A percentile compares a stretch with the other conserved stretches of the same genome.
Conservation (phyloP, 345 rosid genomes). For the Laguncularia racemosa region DNA sequence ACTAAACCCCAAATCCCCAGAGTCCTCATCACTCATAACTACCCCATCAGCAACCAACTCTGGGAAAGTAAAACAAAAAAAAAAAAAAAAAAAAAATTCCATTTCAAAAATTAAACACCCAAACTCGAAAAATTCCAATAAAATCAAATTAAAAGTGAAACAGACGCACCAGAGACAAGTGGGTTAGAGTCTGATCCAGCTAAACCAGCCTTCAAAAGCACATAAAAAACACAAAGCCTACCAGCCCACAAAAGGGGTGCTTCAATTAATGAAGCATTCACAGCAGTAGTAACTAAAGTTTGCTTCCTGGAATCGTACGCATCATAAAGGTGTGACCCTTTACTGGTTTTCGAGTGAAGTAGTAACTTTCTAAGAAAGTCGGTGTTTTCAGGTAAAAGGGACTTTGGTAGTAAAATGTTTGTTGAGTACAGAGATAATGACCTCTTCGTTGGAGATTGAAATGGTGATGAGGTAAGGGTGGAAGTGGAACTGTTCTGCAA, state of each 20-base stretch:
- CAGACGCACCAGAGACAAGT: conserved; percentile 54
- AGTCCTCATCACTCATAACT: conserved; percentile 19
- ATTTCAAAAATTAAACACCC: neutral
- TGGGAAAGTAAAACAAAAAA: conserved; percentile 9
- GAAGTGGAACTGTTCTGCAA: no score
- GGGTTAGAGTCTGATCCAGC: conserved; percentile 88
- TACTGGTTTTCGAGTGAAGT: no score
- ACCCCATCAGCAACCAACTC: conserved; percentile 36
- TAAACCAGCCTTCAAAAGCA: conserved; percentile 66
- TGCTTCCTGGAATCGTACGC: neutral
- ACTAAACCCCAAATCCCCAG: conserved; percentile 80
- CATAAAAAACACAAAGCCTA: conserved; percentile 73
- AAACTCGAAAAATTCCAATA: neutral
- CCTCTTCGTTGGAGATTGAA: no score
- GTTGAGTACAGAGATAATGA: no score
- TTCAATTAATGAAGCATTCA: conserved; percentile 62
- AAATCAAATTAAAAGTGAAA: neutral
- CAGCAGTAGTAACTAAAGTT: conserved; percentile 6
- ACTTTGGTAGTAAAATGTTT: neutral
- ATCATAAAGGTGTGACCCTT: neutral
- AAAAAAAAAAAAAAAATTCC: neutral
- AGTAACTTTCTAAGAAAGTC: no score
- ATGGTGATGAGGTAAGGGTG: no score
- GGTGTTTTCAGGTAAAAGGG: neutral
- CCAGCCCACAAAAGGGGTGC: conserved; percentile 80